Evolutionary conservation across 2,329 filamentous ascomycete genomes (phyloP), one percentile per base, ranked within the genome.

Genomic region (Xylaria digitata): DNA sequence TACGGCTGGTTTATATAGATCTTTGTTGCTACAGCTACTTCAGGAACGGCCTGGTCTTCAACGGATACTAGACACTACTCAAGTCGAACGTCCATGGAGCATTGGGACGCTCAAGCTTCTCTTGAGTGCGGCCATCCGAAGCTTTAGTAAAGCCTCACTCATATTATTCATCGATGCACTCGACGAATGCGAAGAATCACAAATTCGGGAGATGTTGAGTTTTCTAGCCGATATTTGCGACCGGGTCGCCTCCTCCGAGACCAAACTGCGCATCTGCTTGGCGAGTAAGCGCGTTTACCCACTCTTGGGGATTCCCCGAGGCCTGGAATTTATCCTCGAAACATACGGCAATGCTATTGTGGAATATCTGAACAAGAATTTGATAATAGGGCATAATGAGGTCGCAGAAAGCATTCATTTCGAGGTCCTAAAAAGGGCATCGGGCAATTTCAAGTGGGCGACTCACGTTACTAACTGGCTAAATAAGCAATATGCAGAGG

Each of bases 1-100:
- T 0, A 77, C 79, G 0, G 19, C 74, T 0, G 86, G 86, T 0
- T 79, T 88, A 73, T 87, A 86, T 66, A 78, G 84, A 2, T 84
- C 84, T 0, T 63, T 88, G 0, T 61, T 88, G 0, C 67, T 76
- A 1, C 84, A 88, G 45, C 73, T 88, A 0, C 72, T 87, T 0
- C 32, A 76, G 0, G 68, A 73, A 0, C 67, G 74, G 0, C 74
- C 78, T 0, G 74, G 80, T 0, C 72, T 85, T 0, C 78, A 79
- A 56, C 9, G 63, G 0, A 65, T 79, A 0, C 66, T 49, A 0
- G 53, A 43, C 34, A 50, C 69, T 15, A 3, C 15, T 1, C 3
- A 8, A 13, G 1, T 19, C 8, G 19, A 32, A 6, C 17, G 7
- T 2, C 9, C 15, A 30, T 58, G 50, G 64, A 46, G 7, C 4